Conservation (phyloP, 805 yeast species). For the Saccharomycopsis selenospora region DNA sequence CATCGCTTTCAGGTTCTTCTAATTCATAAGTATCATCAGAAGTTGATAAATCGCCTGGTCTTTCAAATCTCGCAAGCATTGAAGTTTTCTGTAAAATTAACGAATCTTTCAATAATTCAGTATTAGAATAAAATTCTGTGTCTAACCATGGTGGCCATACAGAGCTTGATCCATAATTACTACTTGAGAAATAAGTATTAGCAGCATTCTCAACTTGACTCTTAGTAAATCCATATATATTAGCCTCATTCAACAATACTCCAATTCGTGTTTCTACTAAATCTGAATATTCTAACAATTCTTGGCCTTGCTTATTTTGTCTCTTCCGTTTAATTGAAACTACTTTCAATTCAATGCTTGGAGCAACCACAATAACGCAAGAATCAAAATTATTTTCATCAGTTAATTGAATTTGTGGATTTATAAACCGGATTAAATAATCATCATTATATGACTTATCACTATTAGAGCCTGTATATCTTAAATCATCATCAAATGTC, state of each 20-base stretch:
- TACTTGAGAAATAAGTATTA: slow-evolving; percentile 25
- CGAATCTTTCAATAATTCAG: slow-evolving; percentile 38
- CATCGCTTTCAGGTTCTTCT: slow-evolving; percentile 10
- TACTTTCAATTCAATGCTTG: slow-evolving; percentile 59
- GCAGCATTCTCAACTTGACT: slow-evolving; percentile 33
- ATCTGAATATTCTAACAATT: slow-evolving; percentile 24
- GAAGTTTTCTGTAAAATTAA: slow-evolving; percentile 60
- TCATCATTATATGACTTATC: slow-evolving; percentile 40
- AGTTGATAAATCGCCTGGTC: slow-evolving; percentile 40
- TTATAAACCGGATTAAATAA: slow-evolving; percentile 57
- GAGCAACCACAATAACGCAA: slow-evolving; percentile 66
- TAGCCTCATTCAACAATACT: slow-evolving; percentile 58
- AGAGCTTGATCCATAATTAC: slow-evolving; percentile 52
- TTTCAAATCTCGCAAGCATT: slow-evolving; percentile 52
- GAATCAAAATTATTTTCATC: slow-evolving; percentile 45
- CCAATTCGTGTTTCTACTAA: slow-evolving; percentile 64
- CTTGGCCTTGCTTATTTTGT: slow-evolving; percentile 29
- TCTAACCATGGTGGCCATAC: slow-evolving; percentile 93
- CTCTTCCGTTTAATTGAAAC: slow-evolving; percentile 49
- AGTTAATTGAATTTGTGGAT: slow-evolving; percentile 77
- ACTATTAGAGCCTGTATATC: slow-evolving; percentile 31
- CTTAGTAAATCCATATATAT: slow-evolving; percentile 58
- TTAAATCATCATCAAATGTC: slow-evolving; percentile 47
- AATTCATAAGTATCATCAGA: slow-evolving; percentile 9
- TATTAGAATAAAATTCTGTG: slow-evolving; percentile 56